Evolutionary conservation across 352 stramenopile genomes (phyloP).

Genomic region (Phytophthora pisi): DNA sequence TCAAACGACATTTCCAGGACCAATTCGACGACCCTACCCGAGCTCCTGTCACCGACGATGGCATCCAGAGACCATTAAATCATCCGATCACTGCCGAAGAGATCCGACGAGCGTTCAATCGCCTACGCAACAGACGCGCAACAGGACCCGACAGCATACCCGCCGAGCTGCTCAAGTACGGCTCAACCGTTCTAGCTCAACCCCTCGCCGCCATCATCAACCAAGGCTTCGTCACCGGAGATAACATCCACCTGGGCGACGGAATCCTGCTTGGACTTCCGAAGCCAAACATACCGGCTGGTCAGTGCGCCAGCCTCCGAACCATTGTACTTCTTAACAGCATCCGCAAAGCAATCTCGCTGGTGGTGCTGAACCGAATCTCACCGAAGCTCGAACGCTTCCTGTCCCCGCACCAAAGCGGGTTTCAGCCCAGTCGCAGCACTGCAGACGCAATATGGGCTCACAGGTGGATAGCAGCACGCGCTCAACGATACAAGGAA

Average conservation of each 20-base stretch:
- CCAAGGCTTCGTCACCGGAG: constrained; percentile 2
- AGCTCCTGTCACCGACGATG: not conserved
- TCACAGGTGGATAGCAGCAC: constrained; percentile 8
- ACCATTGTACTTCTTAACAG: constrained; percentile 9
- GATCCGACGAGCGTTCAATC: not conserved
- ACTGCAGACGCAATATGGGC: constrained; percentile 13
- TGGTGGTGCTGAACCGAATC: constrained; percentile 2
- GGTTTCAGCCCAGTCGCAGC: constrained; percentile 5
- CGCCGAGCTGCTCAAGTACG: constrained; percentile 13
- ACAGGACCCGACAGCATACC: constrained; percentile 1
- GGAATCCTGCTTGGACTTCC: constrained; percentile 1
- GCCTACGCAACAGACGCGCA: constrained; percentile 9
- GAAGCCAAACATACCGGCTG: constrained; percentile 9
- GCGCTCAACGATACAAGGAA: constrained; percentile 5
- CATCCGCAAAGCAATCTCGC: constrained; percentile 10
- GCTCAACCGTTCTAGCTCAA: not conserved
- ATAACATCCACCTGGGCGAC: constrained; percentile 8
- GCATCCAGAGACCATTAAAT: not conserved
- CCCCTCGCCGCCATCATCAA: constrained; percentile 3
- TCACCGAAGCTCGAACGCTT: constrained; percentile 5
- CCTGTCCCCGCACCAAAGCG: constrained; percentile 11
- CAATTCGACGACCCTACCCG: not conserved
- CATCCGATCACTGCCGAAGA: constrained; percentile 1
- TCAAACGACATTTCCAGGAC: constrained; percentile 6
- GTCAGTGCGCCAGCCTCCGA: constrained; percentile 7